phyloP scores from a whole-genome alignment of 352 stramenopile genomes.

The Globisporangium uncinulatum region DNA sequence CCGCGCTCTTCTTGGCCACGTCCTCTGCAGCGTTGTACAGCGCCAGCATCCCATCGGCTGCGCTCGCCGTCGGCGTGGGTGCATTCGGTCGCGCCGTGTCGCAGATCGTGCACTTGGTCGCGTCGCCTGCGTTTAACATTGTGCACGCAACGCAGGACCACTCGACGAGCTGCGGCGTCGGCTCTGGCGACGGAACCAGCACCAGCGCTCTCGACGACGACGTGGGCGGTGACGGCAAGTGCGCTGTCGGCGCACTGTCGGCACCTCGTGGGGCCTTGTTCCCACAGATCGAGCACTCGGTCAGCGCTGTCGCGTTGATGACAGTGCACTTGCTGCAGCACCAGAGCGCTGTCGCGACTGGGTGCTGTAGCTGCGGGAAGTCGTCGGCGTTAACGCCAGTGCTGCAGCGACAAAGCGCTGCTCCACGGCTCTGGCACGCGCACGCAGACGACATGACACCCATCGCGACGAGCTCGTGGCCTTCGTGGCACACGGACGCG shows the following conservation, averaged over 20 bases:
- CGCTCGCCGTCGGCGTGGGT: conserved; percentile 18
- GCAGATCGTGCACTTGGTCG: conserved; percentile 72
- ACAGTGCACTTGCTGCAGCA: conserved; percentile 81
- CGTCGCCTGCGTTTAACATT: conserved; percentile 54
- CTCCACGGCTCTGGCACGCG: conserved; percentile 53
- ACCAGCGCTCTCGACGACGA: conserved; percentile 50
- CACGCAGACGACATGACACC: conserved; percentile 64
- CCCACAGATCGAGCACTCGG: conserved; percentile 63
- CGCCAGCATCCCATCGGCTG: conserved; percentile 50
- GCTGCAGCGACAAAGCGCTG: conserved; percentile 46
- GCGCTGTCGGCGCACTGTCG: conserved; percentile 3
- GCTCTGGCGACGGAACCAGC: conserved; percentile 22
- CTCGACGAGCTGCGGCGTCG: conserved; percentile 19
- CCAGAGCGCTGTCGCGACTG: conserved; percentile 52
- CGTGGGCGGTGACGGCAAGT: conserved; percentile 1
- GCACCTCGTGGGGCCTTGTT: conserved; percentile 23
- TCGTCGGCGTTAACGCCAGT: conserved; percentile 30
- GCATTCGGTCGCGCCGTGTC: conserved; percentile 37
- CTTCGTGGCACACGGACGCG: conserved; percentile 71
- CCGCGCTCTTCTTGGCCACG: conserved; percentile 25
- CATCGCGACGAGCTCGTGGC: conserved; percentile 76
- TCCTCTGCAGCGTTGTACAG: conserved; percentile 65
- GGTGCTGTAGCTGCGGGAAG: conserved; percentile 25
- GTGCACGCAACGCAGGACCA: conserved; percentile 79
- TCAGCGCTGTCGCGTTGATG: conserved; percentile 52